Conservation (phyloP, 352 stramenopile genomes). For the Blastocystis sp. region DNA sequence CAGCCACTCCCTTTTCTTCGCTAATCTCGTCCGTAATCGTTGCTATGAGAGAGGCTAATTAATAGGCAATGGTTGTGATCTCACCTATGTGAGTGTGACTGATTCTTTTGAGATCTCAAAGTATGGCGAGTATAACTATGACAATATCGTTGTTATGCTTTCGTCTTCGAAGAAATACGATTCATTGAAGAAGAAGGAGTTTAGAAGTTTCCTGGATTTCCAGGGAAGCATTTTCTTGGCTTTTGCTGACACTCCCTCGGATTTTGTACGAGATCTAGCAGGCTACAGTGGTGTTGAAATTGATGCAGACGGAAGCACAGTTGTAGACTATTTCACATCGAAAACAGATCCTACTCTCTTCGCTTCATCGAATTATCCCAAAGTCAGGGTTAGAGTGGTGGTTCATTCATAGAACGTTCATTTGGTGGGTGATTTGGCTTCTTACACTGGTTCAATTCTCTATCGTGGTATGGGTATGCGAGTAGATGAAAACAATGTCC, state of each 20-base stretch:
- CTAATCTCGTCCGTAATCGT: conserved; percentile 5
- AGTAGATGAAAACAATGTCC: conserved; percentile 70
- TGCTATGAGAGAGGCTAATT: not conserved
- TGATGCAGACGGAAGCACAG: conserved; percentile 76
- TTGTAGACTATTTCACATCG: conserved; percentile 78
- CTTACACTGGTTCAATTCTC: conserved; percentile 67
- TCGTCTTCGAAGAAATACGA: conserved; percentile 71
- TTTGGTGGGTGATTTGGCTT: conserved; percentile 6
- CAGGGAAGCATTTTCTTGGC: conserved; percentile 75
- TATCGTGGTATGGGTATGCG: conserved; percentile 76
- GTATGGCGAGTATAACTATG: conserved; percentile 77
- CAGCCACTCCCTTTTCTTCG: conserved; percentile 31
- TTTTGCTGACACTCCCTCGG: conserved; percentile 71
- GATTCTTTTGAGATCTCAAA: conserved; percentile 67
- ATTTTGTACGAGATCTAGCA: conserved; percentile 76
- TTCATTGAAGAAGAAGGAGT: conserved; percentile 68
- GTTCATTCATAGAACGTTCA: conserved; percentile 65
- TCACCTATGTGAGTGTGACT: conserved; percentile 1
- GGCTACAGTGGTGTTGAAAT: conserved; percentile 78
- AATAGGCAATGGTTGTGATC: not conserved
- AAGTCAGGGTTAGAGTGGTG: conserved; percentile 72
- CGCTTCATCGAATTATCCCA: conserved; percentile 71
- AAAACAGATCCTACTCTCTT: conserved; percentile 77
- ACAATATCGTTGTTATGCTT: conserved; percentile 80
- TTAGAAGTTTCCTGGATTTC: conserved; percentile 73